A percentile compares a stretch with the other conserved stretches of the same genome.
Conservation (phyloP, 192 early-diverging fungal species). For the Jimgerdemannia flammicorona region DNA sequence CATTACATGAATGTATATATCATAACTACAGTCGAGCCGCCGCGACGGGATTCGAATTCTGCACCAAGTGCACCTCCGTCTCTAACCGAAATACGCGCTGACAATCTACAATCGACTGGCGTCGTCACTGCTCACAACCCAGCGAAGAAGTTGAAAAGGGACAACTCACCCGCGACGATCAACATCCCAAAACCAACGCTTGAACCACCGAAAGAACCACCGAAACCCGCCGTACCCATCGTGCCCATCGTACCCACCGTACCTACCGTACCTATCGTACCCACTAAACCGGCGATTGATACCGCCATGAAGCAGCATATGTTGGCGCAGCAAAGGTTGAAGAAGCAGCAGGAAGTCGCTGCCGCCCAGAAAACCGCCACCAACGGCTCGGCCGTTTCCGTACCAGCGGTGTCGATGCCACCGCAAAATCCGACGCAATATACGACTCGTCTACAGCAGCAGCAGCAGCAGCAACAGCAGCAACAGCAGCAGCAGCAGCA, state of each 20-base stretch:
- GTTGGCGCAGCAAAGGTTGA: constrained; percentile 3
- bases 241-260: constrained; percentile 1
- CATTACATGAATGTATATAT: neutral
- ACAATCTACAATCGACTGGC: constrained; percentile 10
- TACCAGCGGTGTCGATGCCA: neutral
- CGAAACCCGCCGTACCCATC: constrained; percentile 20
- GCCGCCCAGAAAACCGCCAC: constrained; percentile 1
- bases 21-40: neutral
- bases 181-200: constrained; percentile 26
- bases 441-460: neutral
- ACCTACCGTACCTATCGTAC: neutral
- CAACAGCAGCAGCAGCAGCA: neutral
- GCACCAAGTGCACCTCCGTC: constrained; percentile 8
- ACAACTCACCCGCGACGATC: constrained; percentile 28
- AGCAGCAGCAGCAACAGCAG: neutral
- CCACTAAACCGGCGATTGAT: neutral
- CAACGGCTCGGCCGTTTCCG: neutral
- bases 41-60: constrained; percentile 1
- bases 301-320: neutral
- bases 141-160: constrained; percentile 30
- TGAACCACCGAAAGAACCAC: constrained; percentile 1
- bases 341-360: constrained; percentile 15
- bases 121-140: constrained; percentile 3
- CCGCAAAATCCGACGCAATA: neutral
- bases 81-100: neutral